Evolutionary conservation across 129 eudicot genomes (phyloP).

Genomic region (Rutidosis leptorrhynchoides): DNA sequence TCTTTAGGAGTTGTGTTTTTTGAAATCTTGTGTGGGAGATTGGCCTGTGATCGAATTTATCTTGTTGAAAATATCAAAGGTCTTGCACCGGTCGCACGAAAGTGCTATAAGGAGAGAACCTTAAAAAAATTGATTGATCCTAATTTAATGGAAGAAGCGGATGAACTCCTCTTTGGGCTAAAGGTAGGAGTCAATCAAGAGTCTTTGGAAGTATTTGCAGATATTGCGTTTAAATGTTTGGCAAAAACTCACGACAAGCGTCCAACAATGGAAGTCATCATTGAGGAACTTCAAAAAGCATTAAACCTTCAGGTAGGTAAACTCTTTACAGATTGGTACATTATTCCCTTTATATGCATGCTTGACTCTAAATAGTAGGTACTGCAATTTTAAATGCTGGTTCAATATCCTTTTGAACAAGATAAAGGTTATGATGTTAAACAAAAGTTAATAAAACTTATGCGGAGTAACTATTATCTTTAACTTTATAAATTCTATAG

Average conservation of each 20-base stretch:
- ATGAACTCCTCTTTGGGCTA: neutral
- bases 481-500: too few relatives aligned
- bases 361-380: too few relatives aligned
- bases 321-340: neutral
- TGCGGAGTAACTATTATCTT: too few relatives aligned
- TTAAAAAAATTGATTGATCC: neutral
- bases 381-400: too few relatives aligned
- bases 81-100: slow-evolving; percentile 9
- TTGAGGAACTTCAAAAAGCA: neutral
- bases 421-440: too few relatives aligned
- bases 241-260: too few relatives aligned
- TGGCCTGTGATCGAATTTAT: neutral
- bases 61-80: neutral
- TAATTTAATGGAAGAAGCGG: neutral
- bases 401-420: too few relatives aligned
- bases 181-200: slow-evolving; percentile 1
- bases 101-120: neutral
- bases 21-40: slow-evolving; percentile 9
- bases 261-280: too few relatives aligned
- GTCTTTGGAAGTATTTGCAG: neutral
- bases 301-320: neutral
- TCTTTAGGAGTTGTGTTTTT: neutral
- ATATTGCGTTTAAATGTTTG: neutral
- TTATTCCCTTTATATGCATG: too few relatives aligned
- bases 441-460: too few relatives aligned